Evolutionary conservation across 2,329 filamentous ascomycete genomes (phyloP), one percentile per base, ranked within the genome.

Genomic region (Canariomyces notabilis): DNA sequence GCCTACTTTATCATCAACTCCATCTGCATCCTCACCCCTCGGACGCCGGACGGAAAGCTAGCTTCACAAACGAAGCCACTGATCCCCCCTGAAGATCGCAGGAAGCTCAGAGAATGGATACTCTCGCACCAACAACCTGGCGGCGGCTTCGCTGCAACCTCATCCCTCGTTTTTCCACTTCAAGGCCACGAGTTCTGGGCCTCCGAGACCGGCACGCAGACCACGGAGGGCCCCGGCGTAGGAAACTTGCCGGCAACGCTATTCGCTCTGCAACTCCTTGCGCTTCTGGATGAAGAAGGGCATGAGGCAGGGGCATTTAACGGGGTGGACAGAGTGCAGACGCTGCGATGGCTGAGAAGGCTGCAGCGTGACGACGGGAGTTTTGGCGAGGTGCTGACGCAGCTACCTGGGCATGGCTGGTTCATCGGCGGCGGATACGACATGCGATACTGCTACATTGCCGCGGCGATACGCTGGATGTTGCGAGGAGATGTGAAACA

Each of bases 1-100:
- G 89, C 82, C 56, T 95, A 85, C 72, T 95, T 98, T 72, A 90
- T 85, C 56, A 71, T 97, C 59, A 85, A 88, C 6, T 88, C 89
- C 1, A 75, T 95, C 39, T 89, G 95, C 61, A 70, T 97, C 1
- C 80, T 98, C 22, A 56, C 72, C 80, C 84, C 48, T 5, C 16
- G 71, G 40, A 73, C 76, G 32, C 12, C 41, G 15, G 8, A 19
- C n/a, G 18, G 22, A 31, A 14, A 36, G 11, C 3, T 33, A 23
- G 7, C 38, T 22, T 37, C 29, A 21, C 2, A 31, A 18, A 31
- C 4, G 6, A 42, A 37, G 37, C 36, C 46, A 6, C 73, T 82
- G 7, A 63, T 79, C n/a, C 62, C 70, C 1, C 33, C 69, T 1
- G 55, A 63, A 8, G 72, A 76, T 37, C 71, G 75, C 38, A 57